A percentile compares a stretch with the other conserved stretches of the same genome.
phyloP scores from a whole-genome alignment of 75 land plant genomes.

The Cryptomeria japonica region DNA sequence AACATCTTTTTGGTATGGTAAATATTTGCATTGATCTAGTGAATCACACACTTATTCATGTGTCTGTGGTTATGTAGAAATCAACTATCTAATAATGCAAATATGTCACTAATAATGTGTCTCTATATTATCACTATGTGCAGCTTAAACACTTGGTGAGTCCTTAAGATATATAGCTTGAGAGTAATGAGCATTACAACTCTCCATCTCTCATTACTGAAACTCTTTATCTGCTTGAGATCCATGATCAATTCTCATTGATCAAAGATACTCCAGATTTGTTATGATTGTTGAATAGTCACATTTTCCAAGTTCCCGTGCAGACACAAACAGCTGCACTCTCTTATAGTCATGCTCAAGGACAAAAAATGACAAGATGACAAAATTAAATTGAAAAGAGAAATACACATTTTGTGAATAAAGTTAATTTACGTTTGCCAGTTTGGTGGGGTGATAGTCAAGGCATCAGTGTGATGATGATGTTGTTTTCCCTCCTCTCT shows the following conservation, averaged over 20 bases:
- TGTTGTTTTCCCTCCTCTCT: not conserved
- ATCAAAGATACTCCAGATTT: not conserved
- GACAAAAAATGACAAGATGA: not conserved
- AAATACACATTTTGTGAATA: not conserved
- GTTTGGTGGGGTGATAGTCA: not conserved
- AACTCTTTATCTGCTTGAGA: not conserved
- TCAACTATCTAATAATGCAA: not conserved
- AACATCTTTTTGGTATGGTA: not conserved
- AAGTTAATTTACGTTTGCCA: not conserved
- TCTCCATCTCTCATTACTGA: not conserved
- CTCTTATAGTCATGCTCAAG: not conserved
- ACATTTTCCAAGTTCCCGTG: not conserved
- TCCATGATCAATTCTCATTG: not conserved
- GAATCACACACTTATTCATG: not conserved
- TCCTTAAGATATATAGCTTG: not conserved
- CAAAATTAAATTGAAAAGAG: not conserved
- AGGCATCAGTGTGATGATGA: not conserved
- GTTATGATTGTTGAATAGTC: not conserved
- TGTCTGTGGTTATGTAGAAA: no score
- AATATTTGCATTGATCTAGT: conserved; percentile 1
- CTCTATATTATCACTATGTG: not conserved
- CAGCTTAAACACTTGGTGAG: not conserved
- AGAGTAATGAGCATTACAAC: not conserved
- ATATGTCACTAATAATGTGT: no score
- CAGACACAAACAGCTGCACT: not conserved